Conservation (phyloP, 2,329 filamentous ascomycete species). For the Bipolaris cookei region DNA sequence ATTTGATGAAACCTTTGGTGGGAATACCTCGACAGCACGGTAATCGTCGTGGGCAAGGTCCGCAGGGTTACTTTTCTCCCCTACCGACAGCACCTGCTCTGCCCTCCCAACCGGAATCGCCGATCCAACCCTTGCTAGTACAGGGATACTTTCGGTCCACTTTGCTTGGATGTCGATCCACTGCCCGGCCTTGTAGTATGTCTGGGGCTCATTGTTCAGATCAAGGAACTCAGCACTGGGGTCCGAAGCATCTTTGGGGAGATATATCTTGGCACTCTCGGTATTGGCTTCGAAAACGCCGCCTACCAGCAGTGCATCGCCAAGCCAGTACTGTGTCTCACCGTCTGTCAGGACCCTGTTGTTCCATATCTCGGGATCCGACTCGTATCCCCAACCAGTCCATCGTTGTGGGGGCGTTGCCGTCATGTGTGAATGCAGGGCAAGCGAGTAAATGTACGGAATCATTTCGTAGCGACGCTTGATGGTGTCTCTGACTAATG, state of each 20-base stretch:
- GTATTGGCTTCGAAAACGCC: conserved; percentile 70
- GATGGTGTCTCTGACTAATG: conserved; percentile 68
- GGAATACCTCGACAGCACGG: conserved; percentile 64
- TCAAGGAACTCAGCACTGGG: conserved; percentile 66
- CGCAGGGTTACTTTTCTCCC: conserved; percentile 56
- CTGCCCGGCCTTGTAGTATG: conserved; percentile 61
- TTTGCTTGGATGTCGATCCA: conserved; percentile 60
- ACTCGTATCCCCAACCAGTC: conserved; percentile 75
- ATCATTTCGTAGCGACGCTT: conserved; percentile 74
- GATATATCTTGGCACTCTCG: conserved; percentile 64
- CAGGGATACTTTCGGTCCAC: conserved; percentile 62
- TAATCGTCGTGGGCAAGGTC: conserved; percentile 60
- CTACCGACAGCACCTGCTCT: conserved; percentile 59
- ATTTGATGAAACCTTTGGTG: conserved; percentile 52
- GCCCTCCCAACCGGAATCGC: conserved; percentile 61
- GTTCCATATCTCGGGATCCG: conserved; percentile 69
- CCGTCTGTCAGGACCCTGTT: conserved; percentile 64
- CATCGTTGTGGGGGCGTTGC: conserved; percentile 72
- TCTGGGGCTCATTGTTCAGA: conserved; percentile 66
- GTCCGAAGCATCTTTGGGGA: conserved; percentile 57
- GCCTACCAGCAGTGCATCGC: conserved; percentile 68
- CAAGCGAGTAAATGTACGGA: conserved; percentile 72
- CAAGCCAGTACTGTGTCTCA: conserved; percentile 76
- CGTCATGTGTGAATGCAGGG: conserved; percentile 65
- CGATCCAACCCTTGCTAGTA: conserved; percentile 62